These are phyloP conservation scores for Ascochyta koolunga DNA, from an alignment of 2,329 filamentous ascomycete genomes.

Conservation along the genomic window DNA sequence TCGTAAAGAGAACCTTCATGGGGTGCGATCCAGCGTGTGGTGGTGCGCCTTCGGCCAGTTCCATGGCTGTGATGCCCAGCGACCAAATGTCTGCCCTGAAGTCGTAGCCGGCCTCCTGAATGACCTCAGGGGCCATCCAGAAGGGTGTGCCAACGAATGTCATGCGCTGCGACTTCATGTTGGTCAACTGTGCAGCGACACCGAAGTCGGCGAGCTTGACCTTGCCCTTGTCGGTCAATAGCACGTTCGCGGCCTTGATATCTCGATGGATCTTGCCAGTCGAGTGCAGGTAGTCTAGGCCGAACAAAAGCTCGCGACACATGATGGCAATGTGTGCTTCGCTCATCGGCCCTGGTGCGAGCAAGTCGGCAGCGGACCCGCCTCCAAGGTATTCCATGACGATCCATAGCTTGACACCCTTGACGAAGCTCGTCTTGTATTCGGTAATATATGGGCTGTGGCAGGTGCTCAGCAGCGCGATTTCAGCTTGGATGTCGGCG, in stretches of 20 bases:
- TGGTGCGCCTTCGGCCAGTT: constrained; percentile 88
- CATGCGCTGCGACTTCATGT: constrained; percentile 96
- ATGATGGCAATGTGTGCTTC: constrained; percentile 94
- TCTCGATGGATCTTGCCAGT: constrained; percentile 97
- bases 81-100: constrained; percentile 99
- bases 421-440: constrained; percentile 95
- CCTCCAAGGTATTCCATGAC: constrained; percentile 98
- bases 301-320: constrained; percentile 86
- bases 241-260: constrained; percentile 93
- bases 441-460: constrained; percentile 92
- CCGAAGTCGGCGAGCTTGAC: constrained; percentile 98
- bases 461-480: constrained; percentile 92
- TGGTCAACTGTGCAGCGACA: constrained; percentile 93
- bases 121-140: constrained; percentile 99
- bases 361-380: constrained; percentile 90
- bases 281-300: constrained; percentile 89
- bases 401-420: constrained; percentile 97
- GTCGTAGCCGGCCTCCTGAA: constrained; percentile 96
- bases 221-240: constrained; percentile 88
- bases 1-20: constrained; percentile 97
- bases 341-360: constrained; percentile 87
- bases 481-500: constrained; percentile 96
- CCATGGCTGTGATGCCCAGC: constrained; percentile 89
- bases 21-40: constrained; percentile 95
- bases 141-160: constrained; percentile 93